Base-by-base conservation (phyloP, 2,329 filamentous ascomycete genomes). In the Claviceps capensis region DNA sequence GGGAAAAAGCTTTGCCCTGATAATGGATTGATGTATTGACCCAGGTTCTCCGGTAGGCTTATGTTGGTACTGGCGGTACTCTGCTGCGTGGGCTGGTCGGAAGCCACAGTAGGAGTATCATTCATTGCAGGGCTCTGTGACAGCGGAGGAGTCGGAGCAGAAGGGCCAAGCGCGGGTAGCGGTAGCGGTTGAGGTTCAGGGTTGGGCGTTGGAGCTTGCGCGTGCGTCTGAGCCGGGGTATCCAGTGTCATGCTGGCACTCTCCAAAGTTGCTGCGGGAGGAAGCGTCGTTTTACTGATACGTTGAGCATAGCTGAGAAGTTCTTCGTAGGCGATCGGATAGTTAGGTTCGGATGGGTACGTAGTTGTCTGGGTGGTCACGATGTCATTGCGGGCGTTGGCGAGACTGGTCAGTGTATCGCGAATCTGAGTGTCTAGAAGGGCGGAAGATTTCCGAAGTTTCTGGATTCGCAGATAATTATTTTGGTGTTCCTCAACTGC, bases 201-300 rank as follows among this genome's bases (percentile, higher is more conserved):
- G 7, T 56, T 53, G 4, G 67, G 65, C 0, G 36, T 50, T n/a
- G 43, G 52, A 4, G 34, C 26, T 26, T 47, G 48, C 34, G 43
- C 23, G 47, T 66, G 65, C 13, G 16, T 34, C 23, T 46, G 44
- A 19, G 44, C 3, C 47, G 65, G 64, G 5, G 48, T 55, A 14
- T 61, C 64, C 1, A 64, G 61, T 3, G 60, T 56, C 1, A 64
- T 53, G 19, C 64, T 60, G 19, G 68, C 52, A 22, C 67, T 63
- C 56, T 74, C 73, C 13, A 72, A 65, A 48, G 72, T 70, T 47
- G 71, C 70, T 0, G 79, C 79, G 0, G 83, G 83, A 0, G 88
- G 86, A 13, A 88, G 75, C 0, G 88, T 91, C 57, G 83, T 88
- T 63, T 83, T 85, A 65, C 83, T 85, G 62, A 94, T 93, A 57